Evolutionary conservation across 1,139 yeast species (phyloP).

Genomic region (Debaryomyces robertsiae): DNA sequence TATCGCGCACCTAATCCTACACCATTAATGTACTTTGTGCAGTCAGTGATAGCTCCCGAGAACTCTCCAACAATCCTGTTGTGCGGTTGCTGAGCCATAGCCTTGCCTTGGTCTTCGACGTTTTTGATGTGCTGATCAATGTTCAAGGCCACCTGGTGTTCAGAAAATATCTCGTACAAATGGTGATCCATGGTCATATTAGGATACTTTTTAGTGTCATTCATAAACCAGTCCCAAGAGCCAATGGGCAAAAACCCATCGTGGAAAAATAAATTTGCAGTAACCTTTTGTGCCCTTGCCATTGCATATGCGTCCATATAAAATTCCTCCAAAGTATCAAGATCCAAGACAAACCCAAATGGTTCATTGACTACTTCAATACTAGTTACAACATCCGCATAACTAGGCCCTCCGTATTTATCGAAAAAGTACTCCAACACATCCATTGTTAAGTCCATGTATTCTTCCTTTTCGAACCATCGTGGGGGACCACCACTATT

Average conservation of each 20-base stretch:
- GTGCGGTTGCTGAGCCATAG: constrained; percentile 21
- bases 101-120: constrained; percentile 19
- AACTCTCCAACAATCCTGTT: constrained; percentile 29
- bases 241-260: constrained; percentile 27
- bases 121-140: constrained; percentile 20
- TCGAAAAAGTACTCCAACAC: constrained; percentile 22
- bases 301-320: constrained; percentile 17
- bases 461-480: constrained; percentile 19
- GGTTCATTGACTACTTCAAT: constrained; percentile 31
- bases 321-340: constrained; percentile 18
- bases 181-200: constrained; percentile 27
- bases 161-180: constrained; percentile 27
- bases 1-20: constrained; percentile 27
- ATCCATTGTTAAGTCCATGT: constrained; percentile 19
- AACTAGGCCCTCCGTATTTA: constrained; percentile 21
- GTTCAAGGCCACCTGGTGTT: constrained; percentile 19
- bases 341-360: constrained; percentile 21
- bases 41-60: constrained; percentile 31
- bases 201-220: constrained; percentile 7
- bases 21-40: constrained; percentile 30
- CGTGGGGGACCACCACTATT: constrained; percentile 15
- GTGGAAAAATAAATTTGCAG: constrained; percentile 21
- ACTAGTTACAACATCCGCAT: constrained; percentile 17
- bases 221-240: constrained; percentile 24
- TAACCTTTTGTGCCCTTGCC: constrained; percentile 14